A percentile compares a stretch with the other conserved stretches of the same genome.
These are phyloP conservation scores for Mrakia gelida DNA, from an alignment of 768 basidiomycete genomes.

Conservation along the genomic window DNA sequence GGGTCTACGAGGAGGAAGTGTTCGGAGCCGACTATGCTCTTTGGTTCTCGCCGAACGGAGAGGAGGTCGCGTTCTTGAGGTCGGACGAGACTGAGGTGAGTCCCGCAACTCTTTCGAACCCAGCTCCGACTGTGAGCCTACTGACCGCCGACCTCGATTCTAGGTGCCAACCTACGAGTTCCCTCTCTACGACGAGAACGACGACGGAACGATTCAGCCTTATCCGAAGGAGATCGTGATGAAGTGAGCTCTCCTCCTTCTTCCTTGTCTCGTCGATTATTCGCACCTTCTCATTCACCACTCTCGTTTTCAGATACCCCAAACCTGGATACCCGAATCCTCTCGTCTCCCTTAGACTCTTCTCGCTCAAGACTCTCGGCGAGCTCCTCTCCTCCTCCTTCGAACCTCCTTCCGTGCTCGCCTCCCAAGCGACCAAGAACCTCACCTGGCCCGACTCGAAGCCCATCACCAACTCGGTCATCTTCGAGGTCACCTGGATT, in stretches of 20 bases:
- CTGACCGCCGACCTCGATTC: background rate
- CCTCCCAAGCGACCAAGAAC: conserved; percentile 52
- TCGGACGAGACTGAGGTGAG: conserved; percentile 86
- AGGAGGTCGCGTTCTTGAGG: conserved; percentile 69
- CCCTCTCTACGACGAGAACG: conserved; percentile 85
- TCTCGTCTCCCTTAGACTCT: conserved; percentile 72
- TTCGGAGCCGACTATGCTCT: conserved; percentile 66
- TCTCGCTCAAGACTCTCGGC: conserved; percentile 63
- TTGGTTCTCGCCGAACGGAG: conserved; percentile 85
- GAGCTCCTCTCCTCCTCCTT: conserved; percentile 21
- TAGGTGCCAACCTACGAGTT: conserved; percentile 60
- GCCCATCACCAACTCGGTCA: conserved; percentile 59
- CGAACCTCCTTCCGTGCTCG: conserved; percentile 32
- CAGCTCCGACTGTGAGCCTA: background rate
- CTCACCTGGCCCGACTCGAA: conserved; percentile 60
- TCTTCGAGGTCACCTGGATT: conserved; percentile 86
- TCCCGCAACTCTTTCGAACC: background rate
- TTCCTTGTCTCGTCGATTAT: background rate
- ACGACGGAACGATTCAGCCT: conserved; percentile 66
- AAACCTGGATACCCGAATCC: conserved; percentile 60
- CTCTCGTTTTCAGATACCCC: conserved; percentile 40
- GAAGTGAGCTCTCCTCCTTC: conserved; percentile 38
- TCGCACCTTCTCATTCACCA: background rate
- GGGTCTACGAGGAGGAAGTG: conserved; percentile 60
- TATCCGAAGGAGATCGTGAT: conserved; percentile 52